phyloP scores from a whole-genome alignment of 208 protist genomes.

The Leishmania mexicana region DNA sequence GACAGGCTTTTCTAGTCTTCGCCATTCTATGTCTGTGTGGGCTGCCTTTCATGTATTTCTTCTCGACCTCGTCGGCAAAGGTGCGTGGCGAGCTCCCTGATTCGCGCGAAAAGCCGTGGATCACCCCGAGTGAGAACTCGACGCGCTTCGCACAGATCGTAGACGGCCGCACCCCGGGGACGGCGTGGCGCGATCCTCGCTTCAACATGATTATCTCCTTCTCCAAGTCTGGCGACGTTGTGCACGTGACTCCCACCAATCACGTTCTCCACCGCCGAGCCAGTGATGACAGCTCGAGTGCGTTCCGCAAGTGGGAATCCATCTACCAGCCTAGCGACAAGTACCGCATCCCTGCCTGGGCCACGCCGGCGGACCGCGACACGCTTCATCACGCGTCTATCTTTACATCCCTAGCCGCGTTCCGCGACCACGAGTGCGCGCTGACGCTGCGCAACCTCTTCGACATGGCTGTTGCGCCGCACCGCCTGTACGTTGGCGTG shows the following conservation, averaged over 20 bases:
- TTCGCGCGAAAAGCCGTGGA: background rate
- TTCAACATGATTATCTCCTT: constrained; percentile 3
- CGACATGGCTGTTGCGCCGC: constrained; percentile 39
- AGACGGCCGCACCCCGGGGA: constrained; percentile 1
- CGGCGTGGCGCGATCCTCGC: constrained; percentile 8
- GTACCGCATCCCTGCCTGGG: constrained; percentile 35
- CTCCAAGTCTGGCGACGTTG: background rate
- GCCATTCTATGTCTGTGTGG: background rate
- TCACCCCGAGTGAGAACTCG: background rate
- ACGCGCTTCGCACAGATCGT: background rate
- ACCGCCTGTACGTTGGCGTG: constrained; percentile 84
- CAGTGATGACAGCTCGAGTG: background rate
- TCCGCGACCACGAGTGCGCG: constrained; percentile 87
- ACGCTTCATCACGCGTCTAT: constrained; percentile 64
- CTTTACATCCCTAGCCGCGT: constrained; percentile 90
- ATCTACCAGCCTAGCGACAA: constrained; percentile 21
- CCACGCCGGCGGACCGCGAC: constrained; percentile 23
- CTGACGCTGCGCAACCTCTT: constrained; percentile 84
- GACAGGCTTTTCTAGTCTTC: background rate
- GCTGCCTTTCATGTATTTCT: background rate
- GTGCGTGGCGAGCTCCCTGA: background rate
- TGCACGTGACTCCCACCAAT: constrained; percentile 11
- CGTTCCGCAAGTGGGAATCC: constrained; percentile 24
- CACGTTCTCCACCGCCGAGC: background rate
- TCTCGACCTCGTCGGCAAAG: background rate